Evolutionary conservation across 192 early-diverging fungal genomes (phyloP), one percentile per base, ranked within the genome.

Genomic region (Thoreauomyces humboldtii): DNA sequence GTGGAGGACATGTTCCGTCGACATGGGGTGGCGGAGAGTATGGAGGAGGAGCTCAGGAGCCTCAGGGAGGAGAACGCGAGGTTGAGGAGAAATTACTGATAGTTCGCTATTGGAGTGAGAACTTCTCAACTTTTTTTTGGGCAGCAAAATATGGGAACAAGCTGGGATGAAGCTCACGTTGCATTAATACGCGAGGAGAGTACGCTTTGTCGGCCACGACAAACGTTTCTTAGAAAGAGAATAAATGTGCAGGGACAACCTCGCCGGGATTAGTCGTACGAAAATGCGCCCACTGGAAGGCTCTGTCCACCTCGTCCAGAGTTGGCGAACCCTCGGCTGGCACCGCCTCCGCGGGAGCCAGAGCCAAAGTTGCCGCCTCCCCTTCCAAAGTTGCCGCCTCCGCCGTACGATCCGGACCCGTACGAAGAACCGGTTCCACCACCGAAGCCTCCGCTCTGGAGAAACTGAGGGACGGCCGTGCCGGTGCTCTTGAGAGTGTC

Each of bases 401-500:
- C 55, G 31, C 33, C 29, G 15, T 14, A 14, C 2, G n/a, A 14
- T 3, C 55, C 55, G 15, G 34, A 2, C 3, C 55, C 55, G 32
- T 14, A 34, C 17, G 38, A 9, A 41, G 11, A 17, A 9, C 38
- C 38, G 15, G 15, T 9, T 41, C 41, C n/a, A 43, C 58, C 59
- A n/a, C 42, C 38, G 1, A 7, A 6, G 22, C 41, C 42, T 6
- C 38, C 38, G 7, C 24, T 45, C 27, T 86, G 75, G 35, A 98
- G 79, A 81, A 87, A 96, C 21, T 69, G 46, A 31, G 94, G 94
- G 22, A 98, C 72, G 28, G 92, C 88, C 71, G 95, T 92, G 67
- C 92, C 92, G 24, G 94, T 88, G 21, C 19, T 19, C 62, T 86
- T 83, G 38, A 98, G 82, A 42, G 92, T 78, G 3, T 92, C 91